phyloP scores from a whole-genome alignment of 2,329 filamentous ascomycete genomes.

The Hirsutella minnesotensis region DNA sequence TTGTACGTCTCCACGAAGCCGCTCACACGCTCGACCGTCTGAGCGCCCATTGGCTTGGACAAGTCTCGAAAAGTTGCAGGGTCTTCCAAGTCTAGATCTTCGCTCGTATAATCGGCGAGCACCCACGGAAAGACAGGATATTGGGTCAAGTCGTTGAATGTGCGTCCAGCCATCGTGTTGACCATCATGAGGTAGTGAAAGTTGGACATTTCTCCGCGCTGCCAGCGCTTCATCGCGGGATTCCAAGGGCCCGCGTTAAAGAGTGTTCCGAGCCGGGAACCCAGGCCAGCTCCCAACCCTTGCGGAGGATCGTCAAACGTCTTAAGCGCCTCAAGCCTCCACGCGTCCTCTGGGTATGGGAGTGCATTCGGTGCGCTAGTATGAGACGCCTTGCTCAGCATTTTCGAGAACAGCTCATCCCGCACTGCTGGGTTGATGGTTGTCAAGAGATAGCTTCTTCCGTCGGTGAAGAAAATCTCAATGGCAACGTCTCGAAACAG shows the following conservation, averaged over 20 bases:
- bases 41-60: constrained; percentile 92
- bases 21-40: constrained; percentile 61
- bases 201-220: constrained; percentile 90
- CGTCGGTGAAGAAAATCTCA: constrained; percentile 97
- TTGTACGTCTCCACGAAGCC: constrained; percentile 78
- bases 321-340: constrained; percentile 79
- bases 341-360: constrained; percentile 74
- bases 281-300: constrained; percentile 64
- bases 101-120: constrained; percentile 86
- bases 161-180: constrained; percentile 92
- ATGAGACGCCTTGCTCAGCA: constrained; percentile 70
- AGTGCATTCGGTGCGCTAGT: constrained; percentile 57
- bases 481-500: constrained; percentile 90
- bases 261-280: constrained; percentile 82
- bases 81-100: constrained; percentile 77
- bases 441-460: constrained; percentile 86
- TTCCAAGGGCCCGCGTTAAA: constrained; percentile 77
- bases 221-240: constrained; percentile 79
- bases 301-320: constrained; percentile 47
- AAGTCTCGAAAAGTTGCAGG: constrained; percentile 81
- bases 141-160: constrained; percentile 95
- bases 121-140: constrained; percentile 99
- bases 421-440: constrained; percentile 61
- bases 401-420: constrained; percentile 69
- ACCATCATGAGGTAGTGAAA: constrained; percentile 98